These are phyloP conservation scores for Phytophthora nicotianae DNA, from an alignment of 352 stramenopile genomes.

Conservation along the genomic window DNA sequence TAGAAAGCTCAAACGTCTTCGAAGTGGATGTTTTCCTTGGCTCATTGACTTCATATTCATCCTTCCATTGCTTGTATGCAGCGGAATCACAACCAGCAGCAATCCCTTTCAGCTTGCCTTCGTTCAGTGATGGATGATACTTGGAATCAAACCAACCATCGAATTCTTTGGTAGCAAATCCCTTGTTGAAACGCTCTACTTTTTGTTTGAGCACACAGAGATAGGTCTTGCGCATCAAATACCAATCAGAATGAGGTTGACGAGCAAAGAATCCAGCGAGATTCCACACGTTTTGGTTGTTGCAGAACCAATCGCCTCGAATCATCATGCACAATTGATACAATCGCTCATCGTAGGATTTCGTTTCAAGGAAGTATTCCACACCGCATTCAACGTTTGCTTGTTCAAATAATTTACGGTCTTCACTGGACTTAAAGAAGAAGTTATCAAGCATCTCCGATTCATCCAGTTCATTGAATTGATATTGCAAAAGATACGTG, in stretches of 20 bases:
- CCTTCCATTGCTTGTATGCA: too few species aligned
- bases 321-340: constrained; percentile 5
- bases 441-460: neutral
- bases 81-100: too few species aligned
- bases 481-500: constrained; percentile 5
- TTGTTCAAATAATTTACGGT: constrained; percentile 1
- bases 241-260: constrained; percentile 6
- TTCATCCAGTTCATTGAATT: constrained; percentile 7
- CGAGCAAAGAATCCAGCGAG: constrained; percentile 2
- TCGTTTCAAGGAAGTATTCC: neutral
- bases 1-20: constrained; percentile 5
- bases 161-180: constrained; percentile 3
- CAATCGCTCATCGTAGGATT: constrained; percentile 1
- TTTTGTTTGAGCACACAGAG: too few species aligned
- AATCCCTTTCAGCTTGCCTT: too few species aligned
- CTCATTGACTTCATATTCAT: constrained; percentile 1
- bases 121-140: constrained; percentile 7
- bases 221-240: too few species aligned
- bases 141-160: constrained; percentile 7
- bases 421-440: constrained; percentile 1
- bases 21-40: neutral
- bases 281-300: constrained; percentile 8
- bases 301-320: neutral
- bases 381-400: constrained; percentile 6
- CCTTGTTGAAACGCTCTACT: too few species aligned